Conservation (phyloP, 805 yeast genomes). For the Suhomyces sp. region DNA sequence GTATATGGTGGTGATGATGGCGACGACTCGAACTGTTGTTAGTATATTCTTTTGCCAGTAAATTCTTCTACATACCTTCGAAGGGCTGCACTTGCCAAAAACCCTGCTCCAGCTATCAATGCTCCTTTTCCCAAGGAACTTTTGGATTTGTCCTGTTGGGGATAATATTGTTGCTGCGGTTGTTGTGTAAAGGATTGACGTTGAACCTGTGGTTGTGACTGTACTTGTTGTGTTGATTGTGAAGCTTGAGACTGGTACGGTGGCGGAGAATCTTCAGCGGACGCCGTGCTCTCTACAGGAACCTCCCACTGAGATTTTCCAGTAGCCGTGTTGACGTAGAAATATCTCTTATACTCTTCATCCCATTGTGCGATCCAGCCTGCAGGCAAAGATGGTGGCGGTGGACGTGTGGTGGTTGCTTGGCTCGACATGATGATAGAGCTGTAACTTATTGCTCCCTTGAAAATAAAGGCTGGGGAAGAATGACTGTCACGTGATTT, state of each 20-base stretch:
- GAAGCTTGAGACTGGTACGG: not conserved
- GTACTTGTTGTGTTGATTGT: not conserved
- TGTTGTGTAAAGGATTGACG: not conserved
- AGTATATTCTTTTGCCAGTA: not conserved
- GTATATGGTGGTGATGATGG: not conserved
- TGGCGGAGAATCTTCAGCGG: not conserved
- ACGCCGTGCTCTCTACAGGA: constrained; percentile 8
- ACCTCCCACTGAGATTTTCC: constrained; percentile 32
- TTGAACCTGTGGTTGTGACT: not conserved
- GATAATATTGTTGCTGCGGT: not conserved
- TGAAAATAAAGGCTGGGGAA: not conserved
- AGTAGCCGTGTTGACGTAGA: constrained; percentile 23
- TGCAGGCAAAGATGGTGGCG: constrained; percentile 16
- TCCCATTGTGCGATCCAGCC: constrained; percentile 39
- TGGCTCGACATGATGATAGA: not conserved
- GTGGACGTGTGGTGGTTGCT: constrained; percentile 7
- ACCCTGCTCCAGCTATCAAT: not conserved
- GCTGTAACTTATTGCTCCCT: too few species aligned
- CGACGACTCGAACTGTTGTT: not conserved
- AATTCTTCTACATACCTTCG: not conserved
- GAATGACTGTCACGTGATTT: not conserved
- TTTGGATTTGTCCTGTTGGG: not conserved
- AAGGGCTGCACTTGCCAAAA: not conserved
- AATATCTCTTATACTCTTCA: constrained; percentile 27
- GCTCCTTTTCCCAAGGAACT: constrained; percentile 2